A percentile compares a stretch with the other conserved stretches of the same genome.
Evolutionary conservation across 208 protist genomes (phyloP).

Genomic region (Leishmania major): DNA sequence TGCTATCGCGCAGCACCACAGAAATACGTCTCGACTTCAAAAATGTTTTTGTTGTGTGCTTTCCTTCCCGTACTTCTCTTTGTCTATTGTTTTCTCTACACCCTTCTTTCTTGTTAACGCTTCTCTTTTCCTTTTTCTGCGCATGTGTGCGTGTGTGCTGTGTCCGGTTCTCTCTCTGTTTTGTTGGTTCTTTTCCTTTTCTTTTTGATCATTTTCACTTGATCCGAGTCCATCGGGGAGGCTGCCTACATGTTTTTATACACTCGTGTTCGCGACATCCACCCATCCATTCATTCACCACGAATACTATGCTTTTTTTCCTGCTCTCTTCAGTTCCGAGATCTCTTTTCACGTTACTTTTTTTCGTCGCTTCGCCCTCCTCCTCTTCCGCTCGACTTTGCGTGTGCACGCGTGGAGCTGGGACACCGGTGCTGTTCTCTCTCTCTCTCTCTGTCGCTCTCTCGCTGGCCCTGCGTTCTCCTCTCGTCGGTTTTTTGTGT

Average conservation of each 20-base stretch:
- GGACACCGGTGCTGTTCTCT: neutral
- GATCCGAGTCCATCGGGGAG: neutral
- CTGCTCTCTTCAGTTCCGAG: too few relatives aligned
- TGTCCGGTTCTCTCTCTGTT: neutral
- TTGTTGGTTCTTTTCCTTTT: neutral
- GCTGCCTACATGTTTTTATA: slow-evolving; percentile 17
- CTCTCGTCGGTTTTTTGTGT: neutral
- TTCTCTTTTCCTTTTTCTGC: neutral
- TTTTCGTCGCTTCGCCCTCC: neutral
- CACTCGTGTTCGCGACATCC: slow-evolving; percentile 4
- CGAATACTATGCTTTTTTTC: neutral
- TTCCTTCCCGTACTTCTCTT: neutral
- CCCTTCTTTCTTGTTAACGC: neutral
- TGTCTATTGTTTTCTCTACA: neutral
- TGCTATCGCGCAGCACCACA: neutral
- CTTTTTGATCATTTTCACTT: neutral
- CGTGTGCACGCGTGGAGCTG: neutral
- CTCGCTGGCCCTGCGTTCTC: neutral
- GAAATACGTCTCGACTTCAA: neutral
- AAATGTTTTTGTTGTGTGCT: neutral
- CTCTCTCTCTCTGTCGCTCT: slow-evolving; percentile 1
- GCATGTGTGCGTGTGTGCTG: neutral
- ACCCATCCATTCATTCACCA: neutral
- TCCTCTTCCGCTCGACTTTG: neutral
- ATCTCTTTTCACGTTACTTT: neutral